These are phyloP conservation scores for Heterobasidion irregulare DNA, from an alignment of 1,284 basidiomycete species.

Conservation along the genomic window DNA sequence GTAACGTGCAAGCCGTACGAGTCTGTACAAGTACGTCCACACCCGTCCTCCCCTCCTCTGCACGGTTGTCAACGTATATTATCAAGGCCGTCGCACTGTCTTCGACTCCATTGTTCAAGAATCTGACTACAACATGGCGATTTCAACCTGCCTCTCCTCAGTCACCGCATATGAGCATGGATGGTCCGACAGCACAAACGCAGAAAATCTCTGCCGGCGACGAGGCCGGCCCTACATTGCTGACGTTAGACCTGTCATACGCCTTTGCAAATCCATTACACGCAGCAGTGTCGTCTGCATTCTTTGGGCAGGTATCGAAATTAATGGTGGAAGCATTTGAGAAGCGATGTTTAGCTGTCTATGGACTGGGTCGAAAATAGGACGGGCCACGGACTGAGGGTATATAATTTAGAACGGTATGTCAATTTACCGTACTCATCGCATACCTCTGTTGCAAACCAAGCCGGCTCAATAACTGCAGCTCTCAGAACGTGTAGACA, in stretches of 20 bases:
- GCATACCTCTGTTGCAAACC: no score
- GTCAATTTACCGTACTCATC: no score
- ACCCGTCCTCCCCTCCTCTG: neutral
- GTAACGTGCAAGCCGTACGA: slow-evolving; percentile 75
- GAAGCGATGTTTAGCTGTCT: slow-evolving; percentile 66
- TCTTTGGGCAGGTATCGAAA: slow-evolving; percentile 82
- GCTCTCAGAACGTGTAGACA: no score
- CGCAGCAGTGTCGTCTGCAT: slow-evolving; percentile 71
- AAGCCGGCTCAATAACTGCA: no score
- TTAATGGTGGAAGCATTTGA: slow-evolving; percentile 94
- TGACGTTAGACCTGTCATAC: slow-evolving; percentile 78
- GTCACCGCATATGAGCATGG: slow-evolving; percentile 31
- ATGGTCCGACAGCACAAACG: slow-evolving; percentile 9
- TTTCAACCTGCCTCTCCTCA: slow-evolving; percentile 50
- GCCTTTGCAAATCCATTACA: slow-evolving; percentile 86
- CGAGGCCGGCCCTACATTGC: slow-evolving; percentile 48
- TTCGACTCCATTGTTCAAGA: slow-evolving; percentile 81
- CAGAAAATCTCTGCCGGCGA: slow-evolving; percentile 11
- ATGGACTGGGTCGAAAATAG: slow-evolving; percentile 34
- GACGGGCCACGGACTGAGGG: no score
- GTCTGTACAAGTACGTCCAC: slow-evolving; percentile 63
- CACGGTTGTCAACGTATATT: neutral
- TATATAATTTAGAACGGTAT: no score
- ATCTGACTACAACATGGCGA: slow-evolving; percentile 76
- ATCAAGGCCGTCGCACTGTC: slow-evolving; percentile 68